Percentiles rank a stretch among this genome's conserved stretches.
Conservation (phyloP, 805 yeast species). For the Lipomyces kockii region DNA sequence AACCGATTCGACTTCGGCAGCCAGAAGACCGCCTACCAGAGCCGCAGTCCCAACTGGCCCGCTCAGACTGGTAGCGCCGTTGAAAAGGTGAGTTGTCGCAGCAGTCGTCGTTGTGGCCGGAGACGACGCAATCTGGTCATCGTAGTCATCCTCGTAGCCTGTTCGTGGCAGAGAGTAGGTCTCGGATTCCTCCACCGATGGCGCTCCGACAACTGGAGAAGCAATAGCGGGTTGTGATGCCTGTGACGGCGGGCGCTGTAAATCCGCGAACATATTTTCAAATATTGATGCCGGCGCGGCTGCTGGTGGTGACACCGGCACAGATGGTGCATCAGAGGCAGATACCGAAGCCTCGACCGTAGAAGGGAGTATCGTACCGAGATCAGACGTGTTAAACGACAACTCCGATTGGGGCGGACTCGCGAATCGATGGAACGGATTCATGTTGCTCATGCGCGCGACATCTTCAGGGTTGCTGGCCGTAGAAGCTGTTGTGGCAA, state of each 20-base stretch:
- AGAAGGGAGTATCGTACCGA: background rate
- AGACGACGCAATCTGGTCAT: constrained; percentile 21
- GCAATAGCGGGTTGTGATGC: background rate
- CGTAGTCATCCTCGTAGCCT: constrained; percentile 25
- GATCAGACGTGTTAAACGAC: background rate
- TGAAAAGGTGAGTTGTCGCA: constrained; percentile 18
- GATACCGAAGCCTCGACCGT: constrained; percentile 25
- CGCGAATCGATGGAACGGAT: constrained; percentile 33
- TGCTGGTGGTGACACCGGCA: constrained; percentile 12
- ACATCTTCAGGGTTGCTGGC: constrained; percentile 4
- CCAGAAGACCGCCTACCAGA: constrained; percentile 5
- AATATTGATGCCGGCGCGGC: constrained; percentile 25
- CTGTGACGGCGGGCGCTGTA: background rate
- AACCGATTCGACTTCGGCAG: constrained; percentile 53
- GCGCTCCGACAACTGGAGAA: constrained; percentile 8
- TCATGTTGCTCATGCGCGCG: constrained; percentile 6
- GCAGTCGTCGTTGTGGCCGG: constrained; percentile 32
- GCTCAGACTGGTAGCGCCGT: constrained; percentile 18
- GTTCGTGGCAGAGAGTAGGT: constrained; percentile 23
- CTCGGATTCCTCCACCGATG: constrained; percentile 20
- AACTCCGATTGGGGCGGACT: constrained; percentile 26
- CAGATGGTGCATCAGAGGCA: background rate
- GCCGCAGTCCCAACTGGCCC: constrained; percentile 8
- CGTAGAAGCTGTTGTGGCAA: constrained; percentile 22
- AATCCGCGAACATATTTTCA: constrained; percentile 28